Evolutionary conservation across 2,329 filamentous ascomycete genomes (phyloP), one percentile per base, ranked within the genome.

Genomic region (Xylariaceae sp.): DNA sequence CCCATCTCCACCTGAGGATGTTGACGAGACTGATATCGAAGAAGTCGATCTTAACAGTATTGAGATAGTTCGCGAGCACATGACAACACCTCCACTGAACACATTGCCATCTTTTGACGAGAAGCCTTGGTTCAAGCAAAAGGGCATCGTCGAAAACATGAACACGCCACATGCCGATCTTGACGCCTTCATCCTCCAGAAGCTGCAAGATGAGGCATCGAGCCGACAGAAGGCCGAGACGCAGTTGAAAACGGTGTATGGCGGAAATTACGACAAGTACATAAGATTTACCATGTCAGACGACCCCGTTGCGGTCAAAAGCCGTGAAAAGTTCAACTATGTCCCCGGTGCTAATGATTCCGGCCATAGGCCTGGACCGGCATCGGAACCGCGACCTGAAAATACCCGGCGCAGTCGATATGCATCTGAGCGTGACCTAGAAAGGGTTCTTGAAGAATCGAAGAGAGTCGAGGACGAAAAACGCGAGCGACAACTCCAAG

Each of bases 371-470:
- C 70, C 74, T 6, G 73, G 68, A 1, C 77, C 82, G 5, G 64
- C 61, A 34, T 76, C 80, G 11, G 86, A 87, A 60, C 72, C 80
- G 2, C 83, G 81, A 62, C 77, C 80, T 0, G 85, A 88, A 64
- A 74, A 65, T 62, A 77, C 71, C 65, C 77, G 72, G 50, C 70
- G 81, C 56, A 81, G 80, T 60, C 77, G 84, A 58, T 89, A 85
- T 70, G 86, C 83, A 11, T 88, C 87, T 13, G 88, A 92, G 68
- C 83, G 88, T 55, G 88, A 92, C 61, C 73, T 92, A 5, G 86
- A 92, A 70, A 81, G 84, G 44, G 87, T 88, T 5, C 74, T 92
- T 52, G 84, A 89, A 69, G 86, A 89, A 66, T 92, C 88, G 0
- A 82, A 87, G 68, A 81, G 82, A 18, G 86, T 88, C 64, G 87